Base-by-base conservation (phyloP, 2,329 filamentous ascomycete genomes). In the Monosporascus sp. region DNA sequence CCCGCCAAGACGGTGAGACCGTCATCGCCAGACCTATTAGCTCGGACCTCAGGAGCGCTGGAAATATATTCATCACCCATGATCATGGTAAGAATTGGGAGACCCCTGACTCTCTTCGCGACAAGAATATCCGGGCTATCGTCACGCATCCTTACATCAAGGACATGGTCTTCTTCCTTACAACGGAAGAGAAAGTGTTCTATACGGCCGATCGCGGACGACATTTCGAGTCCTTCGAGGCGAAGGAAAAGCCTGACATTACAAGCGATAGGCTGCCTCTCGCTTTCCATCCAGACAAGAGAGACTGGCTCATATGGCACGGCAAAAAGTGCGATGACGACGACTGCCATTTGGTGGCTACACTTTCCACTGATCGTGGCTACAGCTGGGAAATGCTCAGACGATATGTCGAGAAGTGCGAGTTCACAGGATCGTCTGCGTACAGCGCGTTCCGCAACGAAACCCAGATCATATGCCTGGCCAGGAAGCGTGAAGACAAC, bases 241-340 rank as follows among this genome's bases (percentile, higher is more conserved):
- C 87, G 3, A 88, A 87, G 1, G 76, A 81, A 43, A 79, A 80
- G 58, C 70, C 71, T 6, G 61, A 74, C 47, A 55, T 59, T 1
- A 58, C 65, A 3, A 47, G 63, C 18, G 65, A 74, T 6, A 65
- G 65, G 6, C 61, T 76, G 5, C 79, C 82, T 18, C 78, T 91
- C 43, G 77, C 79, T 37, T 99, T 99, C 73, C 94, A 99, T 63
- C 88, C 91, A 1, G 83, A 87, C 60, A 82, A 88, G 63, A 88
- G 87, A 66, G 88, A 96, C 63, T 97, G 91, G 90, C 77, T 97
- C 44, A 88, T 99, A 56, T 97, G 92, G 91, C 83, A 88, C 48
- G 93, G 92, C 39, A 74, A 84, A 58, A 81, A 87, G 56, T 95
- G 90, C 66, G 81, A 69, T 35, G 67, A 73, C 3, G 76, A 75